These are phyloP conservation scores for Botrytis sinoallii DNA, from an alignment of 2,329 filamentous ascomycete genomes.

Conservation along the genomic window DNA sequence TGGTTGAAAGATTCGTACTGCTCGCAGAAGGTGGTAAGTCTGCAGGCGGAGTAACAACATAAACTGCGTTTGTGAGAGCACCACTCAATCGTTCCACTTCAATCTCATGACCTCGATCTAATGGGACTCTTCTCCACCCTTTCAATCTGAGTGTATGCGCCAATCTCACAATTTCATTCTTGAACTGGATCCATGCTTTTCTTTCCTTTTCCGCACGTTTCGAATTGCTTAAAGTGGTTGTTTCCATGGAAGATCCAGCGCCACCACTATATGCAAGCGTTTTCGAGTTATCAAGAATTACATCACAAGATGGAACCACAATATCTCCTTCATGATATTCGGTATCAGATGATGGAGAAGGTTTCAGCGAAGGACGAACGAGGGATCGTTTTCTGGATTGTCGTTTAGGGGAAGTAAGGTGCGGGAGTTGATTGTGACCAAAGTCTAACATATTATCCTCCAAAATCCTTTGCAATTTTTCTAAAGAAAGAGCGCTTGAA, in stretches of 20 bases:
- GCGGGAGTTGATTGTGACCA: slow-evolving; percentile 35
- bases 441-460: slow-evolving; percentile 56
- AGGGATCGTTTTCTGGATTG: slow-evolving; percentile 27
- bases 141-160: slow-evolving; percentile 86
- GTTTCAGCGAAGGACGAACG: slow-evolving; percentile 21
- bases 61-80: slow-evolving; percentile 93
- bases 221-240: slow-evolving; percentile 41
- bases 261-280: slow-evolving; percentile 72
- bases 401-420: slow-evolving; percentile 28
- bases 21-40: slow-evolving; percentile 45
- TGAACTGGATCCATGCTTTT: slow-evolving; percentile 81
- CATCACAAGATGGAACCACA: slow-evolving; percentile 82
- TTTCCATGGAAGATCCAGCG: slow-evolving; percentile 39
- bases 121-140: slow-evolving; percentile 81
- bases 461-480: slow-evolving; percentile 76
- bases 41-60: slow-evolving; percentile 81
- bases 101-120: slow-evolving; percentile 66
- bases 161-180: slow-evolving; percentile 85
- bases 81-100: slow-evolving; percentile 78
- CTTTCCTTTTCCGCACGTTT: slow-evolving; percentile 62
- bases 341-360: slow-evolving; percentile 71
- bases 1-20: slow-evolving; percentile 37
- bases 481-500: slow-evolving; percentile 69
- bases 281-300: slow-evolving; percentile 82
- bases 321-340: slow-evolving; percentile 80